A percentile compares a stretch with the other conserved stretches of the same genome.
phyloP scores from a whole-genome alignment of 179 eudicot genomes.

The Nepenthes alata region DNA sequence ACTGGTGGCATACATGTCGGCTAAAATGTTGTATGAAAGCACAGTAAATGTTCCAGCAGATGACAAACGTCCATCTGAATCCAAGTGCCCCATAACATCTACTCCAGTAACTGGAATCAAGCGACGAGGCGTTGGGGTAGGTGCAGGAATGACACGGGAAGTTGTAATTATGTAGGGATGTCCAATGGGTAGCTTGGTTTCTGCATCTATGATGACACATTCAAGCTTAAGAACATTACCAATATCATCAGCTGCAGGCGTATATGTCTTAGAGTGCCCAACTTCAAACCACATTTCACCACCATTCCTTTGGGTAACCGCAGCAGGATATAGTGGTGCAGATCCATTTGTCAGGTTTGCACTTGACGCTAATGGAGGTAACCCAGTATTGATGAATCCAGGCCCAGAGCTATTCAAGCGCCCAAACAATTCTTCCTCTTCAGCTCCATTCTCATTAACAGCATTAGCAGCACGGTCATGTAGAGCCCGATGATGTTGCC shows the following conservation, averaged over 20 bases:
- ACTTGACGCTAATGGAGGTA: conserved; percentile 47
- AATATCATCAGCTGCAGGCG: conserved; percentile 89
- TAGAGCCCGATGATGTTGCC: conserved; percentile 95
- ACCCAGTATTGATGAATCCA: conserved; percentile 28
- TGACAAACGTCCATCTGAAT: conserved; percentile 47
- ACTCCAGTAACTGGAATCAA: conserved; percentile 61
- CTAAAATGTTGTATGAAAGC: conserved; percentile 83
- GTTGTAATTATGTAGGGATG: conserved; percentile 53
- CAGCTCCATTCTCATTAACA: conserved; percentile 70
- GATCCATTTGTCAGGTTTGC: conserved; percentile 57
- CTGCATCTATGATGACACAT: conserved; percentile 72
- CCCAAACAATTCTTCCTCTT: conserved; percentile 82
- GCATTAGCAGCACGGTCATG: conserved; percentile 97
- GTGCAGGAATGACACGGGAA: conserved; percentile 95
- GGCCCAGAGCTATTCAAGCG: conserved; percentile 70
- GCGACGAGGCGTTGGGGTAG: conserved; percentile 82
- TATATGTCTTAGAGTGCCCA: conserved; percentile 64
- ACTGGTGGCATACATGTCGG: conserved; percentile 68
- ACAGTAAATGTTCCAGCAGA: conserved; percentile 73
- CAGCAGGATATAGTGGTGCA: conserved; percentile 52
- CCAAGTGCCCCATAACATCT: conserved; percentile 54
- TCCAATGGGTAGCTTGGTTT: conserved; percentile 60
- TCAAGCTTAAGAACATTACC: conserved; percentile 85
- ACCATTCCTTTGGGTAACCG: conserved; percentile 59
- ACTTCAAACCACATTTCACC: conserved; percentile 99